Evolutionary conservation across 1,139 yeast genomes (phyloP).

Genomic region (Kodamaea derodonti): DNA sequence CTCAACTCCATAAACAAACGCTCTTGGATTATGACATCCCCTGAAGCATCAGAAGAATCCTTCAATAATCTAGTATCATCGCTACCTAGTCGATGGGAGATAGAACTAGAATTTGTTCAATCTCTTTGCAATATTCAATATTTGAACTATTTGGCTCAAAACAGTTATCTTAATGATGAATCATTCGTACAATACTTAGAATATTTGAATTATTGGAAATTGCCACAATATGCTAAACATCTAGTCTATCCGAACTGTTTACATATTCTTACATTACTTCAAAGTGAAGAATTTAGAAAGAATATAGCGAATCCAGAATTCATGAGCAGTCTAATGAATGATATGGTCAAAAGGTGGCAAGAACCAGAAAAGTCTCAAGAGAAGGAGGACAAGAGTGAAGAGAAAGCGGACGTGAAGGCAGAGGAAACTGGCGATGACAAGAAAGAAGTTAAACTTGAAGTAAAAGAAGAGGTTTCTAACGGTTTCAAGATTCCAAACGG

Average conservation of each 20-base stretch:
- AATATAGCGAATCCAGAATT: constrained; percentile 55
- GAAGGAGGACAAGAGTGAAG: constrained; percentile 2
- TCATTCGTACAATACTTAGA: constrained; percentile 60
- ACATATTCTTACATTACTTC: constrained; percentile 58
- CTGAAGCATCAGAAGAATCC: constrained; percentile 1
- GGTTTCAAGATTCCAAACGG: too few relatives aligned
- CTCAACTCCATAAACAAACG: too few relatives aligned
- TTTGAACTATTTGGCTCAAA: constrained; percentile 70
- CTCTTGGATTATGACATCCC: too few relatives aligned
- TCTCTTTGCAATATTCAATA: constrained; percentile 78
- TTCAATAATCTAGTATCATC: constrained; percentile 5
- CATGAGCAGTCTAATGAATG: constrained; percentile 62
- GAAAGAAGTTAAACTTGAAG: background rate
- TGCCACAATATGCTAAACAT: constrained; percentile 61
- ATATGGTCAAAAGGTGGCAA: constrained; percentile 74
- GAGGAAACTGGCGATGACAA: background rate
- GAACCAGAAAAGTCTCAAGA: constrained; percentile 16
- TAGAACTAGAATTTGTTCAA: constrained; percentile 79
- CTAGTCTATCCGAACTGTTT: constrained; percentile 73
- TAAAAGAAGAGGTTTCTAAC: background rate
- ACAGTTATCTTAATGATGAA: constrained; percentile 58
- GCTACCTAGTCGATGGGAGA: constrained; percentile 75
- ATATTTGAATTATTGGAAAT: constrained; percentile 72
- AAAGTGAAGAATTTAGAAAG: constrained; percentile 52
- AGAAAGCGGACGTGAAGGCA: background rate